Conservation (phyloP, 805 yeast genomes). For the Wickerhamiella kazuoi region DNA sequence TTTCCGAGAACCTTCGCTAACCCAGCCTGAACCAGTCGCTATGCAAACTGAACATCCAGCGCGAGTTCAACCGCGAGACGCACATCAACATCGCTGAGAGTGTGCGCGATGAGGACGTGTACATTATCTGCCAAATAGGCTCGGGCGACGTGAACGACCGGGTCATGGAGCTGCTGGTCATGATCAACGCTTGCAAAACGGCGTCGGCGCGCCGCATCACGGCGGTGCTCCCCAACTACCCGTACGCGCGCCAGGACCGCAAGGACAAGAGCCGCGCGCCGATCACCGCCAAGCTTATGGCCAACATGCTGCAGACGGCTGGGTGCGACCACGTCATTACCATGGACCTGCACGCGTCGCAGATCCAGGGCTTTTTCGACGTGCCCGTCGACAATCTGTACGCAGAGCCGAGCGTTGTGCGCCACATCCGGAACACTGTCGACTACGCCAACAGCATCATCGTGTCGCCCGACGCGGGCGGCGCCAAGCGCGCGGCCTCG, state of each 20-base stretch:
- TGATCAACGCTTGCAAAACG: conserved; percentile 88
- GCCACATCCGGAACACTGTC: conserved; percentile 56
- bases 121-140: conserved; percentile 61
- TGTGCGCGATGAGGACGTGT: conserved; percentile 80
- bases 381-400: conserved; percentile 92
- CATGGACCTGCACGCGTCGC: conserved; percentile 94
- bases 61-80: conserved; percentile 76
- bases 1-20: no score
- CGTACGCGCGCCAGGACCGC: conserved; percentile 94
- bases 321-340: conserved; percentile 94
- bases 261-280: conserved; percentile 95
- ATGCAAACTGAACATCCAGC: conserved; percentile 63
- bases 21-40: conserved; percentile 40
- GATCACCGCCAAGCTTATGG: conserved; percentile 84
- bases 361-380: conserved; percentile 90
- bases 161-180: conserved; percentile 69
- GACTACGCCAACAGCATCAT: conserved; percentile 46
- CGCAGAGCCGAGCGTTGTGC: conserved; percentile 80
- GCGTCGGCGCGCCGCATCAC: conserved; percentile 91
- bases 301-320: conserved; percentile 78
- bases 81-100: conserved; percentile 78
- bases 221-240: conserved; percentile 88
- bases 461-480: conserved; percentile 97
- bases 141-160: conserved; percentile 72
- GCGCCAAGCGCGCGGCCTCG: conserved; percentile 92